Percentiles rank a stretch among this genome's conserved stretches.
phyloP scores from a whole-genome alignment of 78 protist species.

The Dictyostelium intermedium region DNA sequence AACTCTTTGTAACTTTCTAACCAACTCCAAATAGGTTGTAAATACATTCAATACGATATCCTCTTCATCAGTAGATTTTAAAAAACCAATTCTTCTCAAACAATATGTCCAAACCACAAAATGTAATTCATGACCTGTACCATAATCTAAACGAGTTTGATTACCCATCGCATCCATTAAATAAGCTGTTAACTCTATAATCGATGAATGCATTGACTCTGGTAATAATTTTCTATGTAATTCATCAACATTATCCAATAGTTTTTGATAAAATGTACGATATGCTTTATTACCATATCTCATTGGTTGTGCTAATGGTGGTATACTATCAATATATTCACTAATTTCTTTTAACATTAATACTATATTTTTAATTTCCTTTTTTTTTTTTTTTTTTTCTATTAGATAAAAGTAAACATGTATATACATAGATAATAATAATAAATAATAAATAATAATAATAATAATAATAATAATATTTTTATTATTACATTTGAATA shows the following conservation, averaged over 20 bases:
- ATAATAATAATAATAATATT: background rate
- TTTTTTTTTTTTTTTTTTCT: background rate
- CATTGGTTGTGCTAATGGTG: constrained; percentile 82
- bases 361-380: constrained; percentile 32
- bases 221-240: constrained; percentile 32
- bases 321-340: constrained; percentile 64
- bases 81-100: constrained; percentile 33
- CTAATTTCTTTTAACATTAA: constrained; percentile 38
- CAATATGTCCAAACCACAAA: constrained; percentile 70
- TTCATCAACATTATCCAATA: background rate
- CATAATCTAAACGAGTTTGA: constrained; percentile 96
- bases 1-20: constrained; percentile 82
- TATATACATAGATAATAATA: background rate
- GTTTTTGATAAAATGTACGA: constrained; percentile 34
- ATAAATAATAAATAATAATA: no score
- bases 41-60: constrained; percentile 69
- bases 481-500: constrained; percentile 29
- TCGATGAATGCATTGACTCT: background rate
- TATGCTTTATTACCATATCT: constrained; percentile 94
- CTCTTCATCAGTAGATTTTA: constrained; percentile 38
- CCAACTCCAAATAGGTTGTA: constrained; percentile 50
- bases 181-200: constrained; percentile 90
- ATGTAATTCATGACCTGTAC: constrained; percentile 98
- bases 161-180: constrained; percentile 91
- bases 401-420: background rate